phyloP scores from a whole-genome alignment of 2,329 filamentous ascomycete species.

The Aureobasidium subglaciale region DNA sequence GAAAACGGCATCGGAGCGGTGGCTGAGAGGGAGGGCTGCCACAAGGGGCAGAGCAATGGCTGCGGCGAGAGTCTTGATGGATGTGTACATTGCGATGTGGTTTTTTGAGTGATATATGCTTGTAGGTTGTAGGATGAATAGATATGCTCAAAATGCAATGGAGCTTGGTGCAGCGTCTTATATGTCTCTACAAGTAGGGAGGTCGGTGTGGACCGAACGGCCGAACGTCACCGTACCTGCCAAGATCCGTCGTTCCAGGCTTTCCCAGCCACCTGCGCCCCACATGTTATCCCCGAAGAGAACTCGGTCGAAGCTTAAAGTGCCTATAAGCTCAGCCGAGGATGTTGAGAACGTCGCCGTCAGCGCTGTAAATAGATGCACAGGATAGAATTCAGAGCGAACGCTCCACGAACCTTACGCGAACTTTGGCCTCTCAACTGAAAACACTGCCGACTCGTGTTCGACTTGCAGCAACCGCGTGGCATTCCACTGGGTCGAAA shows the following conservation, averaged over 20 bases:
- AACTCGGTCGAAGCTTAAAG: background rate
- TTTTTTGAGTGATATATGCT: background rate
- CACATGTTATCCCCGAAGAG: background rate
- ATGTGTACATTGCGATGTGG: background rate
- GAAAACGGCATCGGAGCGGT: background rate
- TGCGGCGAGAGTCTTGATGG: conserved; percentile 4
- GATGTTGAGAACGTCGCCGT: conserved; percentile 4
- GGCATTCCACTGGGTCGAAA: background rate
- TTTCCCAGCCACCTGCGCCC: background rate
- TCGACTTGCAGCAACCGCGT: background rate
- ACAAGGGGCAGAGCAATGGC: conserved; percentile 9
- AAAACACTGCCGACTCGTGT: background rate
- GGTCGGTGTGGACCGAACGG: background rate
- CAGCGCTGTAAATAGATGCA: background rate
- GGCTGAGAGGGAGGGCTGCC: background rate
- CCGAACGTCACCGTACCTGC: conserved; percentile 7
- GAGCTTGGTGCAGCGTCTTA: no score
- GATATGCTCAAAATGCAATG: no score
- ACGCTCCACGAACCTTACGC: background rate
- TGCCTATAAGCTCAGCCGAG: background rate
- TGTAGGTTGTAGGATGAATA: no score
- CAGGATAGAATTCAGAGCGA: background rate
- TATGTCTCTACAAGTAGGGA: background rate
- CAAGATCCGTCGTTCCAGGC: background rate
- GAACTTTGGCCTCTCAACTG: background rate